Conservation (phyloP, 2,329 filamentous ascomycete genomes). For the Talaromyces sp. region DNA sequence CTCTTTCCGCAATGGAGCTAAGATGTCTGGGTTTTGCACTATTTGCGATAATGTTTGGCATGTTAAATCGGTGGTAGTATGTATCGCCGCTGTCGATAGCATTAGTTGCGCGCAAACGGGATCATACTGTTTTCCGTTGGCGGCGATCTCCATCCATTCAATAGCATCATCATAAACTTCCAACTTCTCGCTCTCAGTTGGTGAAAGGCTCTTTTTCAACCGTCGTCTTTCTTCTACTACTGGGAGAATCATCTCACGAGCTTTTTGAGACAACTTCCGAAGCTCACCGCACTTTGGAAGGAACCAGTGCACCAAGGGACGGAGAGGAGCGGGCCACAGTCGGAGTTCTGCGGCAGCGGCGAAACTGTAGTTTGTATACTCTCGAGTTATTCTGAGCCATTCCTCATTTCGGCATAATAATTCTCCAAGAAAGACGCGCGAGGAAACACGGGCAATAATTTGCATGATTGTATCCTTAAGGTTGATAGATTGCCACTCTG, state of each 20-base stretch:
- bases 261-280: conserved; percentile 45
- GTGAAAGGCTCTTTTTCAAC: neutral
- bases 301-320: conserved; percentile 39
- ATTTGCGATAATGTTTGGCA: neutral
- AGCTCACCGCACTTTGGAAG: conserved; percentile 36
- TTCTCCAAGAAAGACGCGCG: conserved; percentile 18
- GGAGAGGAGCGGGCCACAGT: conserved; percentile 34
- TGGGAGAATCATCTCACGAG: conserved; percentile 12
- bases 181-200: neutral
- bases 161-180: neutral
- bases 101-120: neutral
- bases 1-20: conserved; percentile 36
- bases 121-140: neutral
- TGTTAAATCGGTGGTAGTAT: conserved; percentile 13
- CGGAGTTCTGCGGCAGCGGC: conserved; percentile 34
- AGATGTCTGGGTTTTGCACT: neutral
- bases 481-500: conserved; percentile 19
- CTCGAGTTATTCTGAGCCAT: conserved; percentile 14
- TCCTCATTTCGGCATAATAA: conserved; percentile 12
- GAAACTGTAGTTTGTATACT: conserved; percentile 11
- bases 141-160: neutral
- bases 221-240: neutral
- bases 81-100: neutral
- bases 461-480: neutral
- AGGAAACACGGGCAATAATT: conserved; percentile 15